phyloP scores from a whole-genome alignment of 139 green algal genomes.

The Tetraselmis chui region DNA sequence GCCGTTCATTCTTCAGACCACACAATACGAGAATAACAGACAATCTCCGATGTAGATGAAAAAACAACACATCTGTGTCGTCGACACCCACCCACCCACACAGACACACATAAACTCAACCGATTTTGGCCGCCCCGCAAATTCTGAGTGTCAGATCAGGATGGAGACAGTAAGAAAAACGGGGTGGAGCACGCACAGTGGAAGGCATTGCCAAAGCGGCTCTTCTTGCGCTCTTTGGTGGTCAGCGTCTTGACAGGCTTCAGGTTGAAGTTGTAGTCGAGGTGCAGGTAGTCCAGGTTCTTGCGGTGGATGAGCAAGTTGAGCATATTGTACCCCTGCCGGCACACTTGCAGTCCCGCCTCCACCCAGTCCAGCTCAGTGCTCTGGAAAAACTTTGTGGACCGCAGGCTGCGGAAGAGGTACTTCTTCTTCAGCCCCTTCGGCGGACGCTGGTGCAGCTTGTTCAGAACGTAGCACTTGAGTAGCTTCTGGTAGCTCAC shows the following conservation, averaged over 20 bases:
- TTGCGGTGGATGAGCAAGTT: constrained; percentile 99
- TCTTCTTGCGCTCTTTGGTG: constrained; percentile 99
- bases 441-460: constrained; percentile 83
- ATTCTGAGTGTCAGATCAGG: too few relatives aligned
- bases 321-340: constrained; percentile 99
- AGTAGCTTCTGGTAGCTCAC: constrained; percentile 99
- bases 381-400: constrained; percentile 99
- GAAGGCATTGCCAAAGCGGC: constrained; percentile 97
- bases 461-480: constrained; percentile 97
- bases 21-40: too few relatives aligned
- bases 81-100: too few relatives aligned
- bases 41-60: too few relatives aligned
- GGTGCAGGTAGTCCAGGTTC: constrained; percentile 98
- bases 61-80: too few relatives aligned
- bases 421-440: constrained; percentile 87
- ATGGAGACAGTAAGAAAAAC: neutral
- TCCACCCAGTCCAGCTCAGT: constrained; percentile 99
- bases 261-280: constrained; percentile 99
- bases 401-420: constrained; percentile 80
- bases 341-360: constrained; percentile 95
- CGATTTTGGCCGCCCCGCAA: too few relatives aligned
- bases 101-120: too few relatives aligned
- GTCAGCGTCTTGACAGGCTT: constrained; percentile 99
- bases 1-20: too few relatives aligned
- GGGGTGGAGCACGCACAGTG: constrained; percentile 41